Conservation (phyloP, 2,329 filamentous ascomycete genomes). For the Phialophora macrospora region DNA sequence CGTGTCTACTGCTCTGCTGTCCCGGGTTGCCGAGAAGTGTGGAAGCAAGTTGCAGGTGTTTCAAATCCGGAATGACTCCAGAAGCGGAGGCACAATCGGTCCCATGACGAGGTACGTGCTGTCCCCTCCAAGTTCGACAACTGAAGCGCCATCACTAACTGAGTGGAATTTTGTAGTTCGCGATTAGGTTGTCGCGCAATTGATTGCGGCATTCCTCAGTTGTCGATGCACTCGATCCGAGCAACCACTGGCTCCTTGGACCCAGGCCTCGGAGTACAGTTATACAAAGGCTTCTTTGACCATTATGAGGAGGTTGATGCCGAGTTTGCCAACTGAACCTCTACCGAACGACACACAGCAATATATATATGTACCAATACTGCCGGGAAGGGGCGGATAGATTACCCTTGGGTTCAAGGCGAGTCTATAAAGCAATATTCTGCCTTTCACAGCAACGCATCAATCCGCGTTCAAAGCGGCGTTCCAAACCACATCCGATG, state of each 20-base stretch:
- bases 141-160: conserved; percentile 1
- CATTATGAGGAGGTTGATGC: conserved; percentile 81
- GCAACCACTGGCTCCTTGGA: conserved; percentile 86
- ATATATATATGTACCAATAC: not conserved
- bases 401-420: not conserved
- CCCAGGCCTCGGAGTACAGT: conserved; percentile 82
- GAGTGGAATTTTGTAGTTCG: conserved; percentile 54
- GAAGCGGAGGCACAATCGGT: conserved; percentile 92
- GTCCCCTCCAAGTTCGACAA: not conserved
- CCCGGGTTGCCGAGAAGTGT: conserved; percentile 75
- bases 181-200: conserved; percentile 80
- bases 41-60: conserved; percentile 79
- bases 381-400: not conserved
- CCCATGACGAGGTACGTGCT: conserved; percentile 66
- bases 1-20: conserved; percentile 79
- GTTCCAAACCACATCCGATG: not conserved
- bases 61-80: conserved; percentile 90
- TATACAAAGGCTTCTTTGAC: conserved; percentile 89
- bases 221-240: conserved; percentile 92
- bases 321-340: conserved; percentile 63
- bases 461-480: not conserved
- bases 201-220: conserved; percentile 86
- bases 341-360: not conserved
- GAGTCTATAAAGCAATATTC: not conserved
- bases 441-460: too few relatives aligned